Percentiles rank a stretch among this genome's conserved stretches.
These are phyloP conservation scores for Solanum ossicruentum DNA, from an alignment of 257 asterid genomes.

Conservation along the genomic window DNA sequence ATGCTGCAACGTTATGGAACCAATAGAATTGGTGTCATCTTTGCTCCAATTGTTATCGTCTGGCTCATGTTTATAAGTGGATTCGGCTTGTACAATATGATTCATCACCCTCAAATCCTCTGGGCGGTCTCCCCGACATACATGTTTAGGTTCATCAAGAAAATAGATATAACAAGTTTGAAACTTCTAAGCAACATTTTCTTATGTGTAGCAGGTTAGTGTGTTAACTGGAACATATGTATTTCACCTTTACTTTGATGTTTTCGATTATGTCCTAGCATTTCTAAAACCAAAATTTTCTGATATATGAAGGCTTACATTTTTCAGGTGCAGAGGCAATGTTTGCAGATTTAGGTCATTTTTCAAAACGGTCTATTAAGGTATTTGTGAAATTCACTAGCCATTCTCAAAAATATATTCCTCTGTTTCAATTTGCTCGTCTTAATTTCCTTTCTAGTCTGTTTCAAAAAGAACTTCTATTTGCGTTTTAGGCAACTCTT, in stretches of 20 bases:
- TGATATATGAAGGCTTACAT: not conserved
- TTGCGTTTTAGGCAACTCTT: too few species aligned
- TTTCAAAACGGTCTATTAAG: constrained; percentile 81
- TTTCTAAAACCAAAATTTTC: not conserved
- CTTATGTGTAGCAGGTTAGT: constrained; percentile 76
- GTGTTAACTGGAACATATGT: not conserved
- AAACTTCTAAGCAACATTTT: constrained; percentile 63
- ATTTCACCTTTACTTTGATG: not conserved
- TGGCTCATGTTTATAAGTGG: constrained; percentile 74
- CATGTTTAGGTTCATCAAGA: constrained; percentile 64
- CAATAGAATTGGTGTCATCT: constrained; percentile 58
- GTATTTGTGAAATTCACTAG: constrained; percentile 9
- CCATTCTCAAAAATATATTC: not conserved
- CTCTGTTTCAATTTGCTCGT: too few species aligned
- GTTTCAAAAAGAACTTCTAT: too few species aligned
- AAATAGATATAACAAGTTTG: constrained; percentile 44
- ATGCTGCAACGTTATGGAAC: constrained; percentile 82
- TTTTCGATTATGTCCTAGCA: not conserved
- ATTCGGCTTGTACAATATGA: constrained; percentile 61
- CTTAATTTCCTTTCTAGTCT: too few species aligned
- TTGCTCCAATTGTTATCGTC: constrained; percentile 76
- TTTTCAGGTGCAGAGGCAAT: constrained; percentile 77
- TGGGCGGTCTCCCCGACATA: constrained; percentile 67
- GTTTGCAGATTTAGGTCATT: constrained; percentile 91
- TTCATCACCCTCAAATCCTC: constrained; percentile 34